Evolutionary conservation across 164 flowering plant genomes (phyloP), one percentile per base, ranked within the genome.

Genomic region (Tinospora cordifolia): DNA sequence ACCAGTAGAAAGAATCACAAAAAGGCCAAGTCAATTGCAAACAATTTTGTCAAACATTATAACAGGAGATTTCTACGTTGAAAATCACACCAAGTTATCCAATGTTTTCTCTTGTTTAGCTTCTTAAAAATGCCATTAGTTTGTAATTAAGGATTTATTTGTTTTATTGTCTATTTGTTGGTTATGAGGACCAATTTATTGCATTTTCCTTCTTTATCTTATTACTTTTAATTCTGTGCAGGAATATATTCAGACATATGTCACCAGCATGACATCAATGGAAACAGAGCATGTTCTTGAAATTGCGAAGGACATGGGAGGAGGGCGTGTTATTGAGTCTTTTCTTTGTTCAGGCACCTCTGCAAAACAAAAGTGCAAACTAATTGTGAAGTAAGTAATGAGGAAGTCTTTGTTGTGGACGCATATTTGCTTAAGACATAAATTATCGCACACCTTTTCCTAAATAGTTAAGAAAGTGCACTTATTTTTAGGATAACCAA

Each of bases 251-350:
- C 92, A 85, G 77, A 81, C 85, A 63, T 94, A 72, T 63, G 69
- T 84, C 67, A 69, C 75, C 46, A 91, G 98, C 74, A 77, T 93
- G 69, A 75, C 82, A 74, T 84, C 89, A 49, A 76, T 93, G 86
- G 92, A 93, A 72, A 77, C 81, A 22, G 82, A 75, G 25, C 85
- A 83, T 57, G 80, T 84, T 63, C 80, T 90, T 80, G 85, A 93
- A 79, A 71, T 79, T 12, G 88, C 88, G 65, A 90, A 85, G 80
- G 91, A 93, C 78, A 70, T 85, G 17, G 81, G 88, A 9, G 98
- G 97, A 58, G 84, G 93, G 25, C 86, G 91, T 51, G 95, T 87
- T 62, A 65, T 93, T 71, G 98, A 93, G 81, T 86, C 94, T 65
- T 93, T 90, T 79, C 87, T 93, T 72, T 77, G 59, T 76, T 91